phyloP scores from a whole-genome alignment of 2,329 filamentous ascomycete genomes.

The Pestalotiopsis sp. region DNA sequence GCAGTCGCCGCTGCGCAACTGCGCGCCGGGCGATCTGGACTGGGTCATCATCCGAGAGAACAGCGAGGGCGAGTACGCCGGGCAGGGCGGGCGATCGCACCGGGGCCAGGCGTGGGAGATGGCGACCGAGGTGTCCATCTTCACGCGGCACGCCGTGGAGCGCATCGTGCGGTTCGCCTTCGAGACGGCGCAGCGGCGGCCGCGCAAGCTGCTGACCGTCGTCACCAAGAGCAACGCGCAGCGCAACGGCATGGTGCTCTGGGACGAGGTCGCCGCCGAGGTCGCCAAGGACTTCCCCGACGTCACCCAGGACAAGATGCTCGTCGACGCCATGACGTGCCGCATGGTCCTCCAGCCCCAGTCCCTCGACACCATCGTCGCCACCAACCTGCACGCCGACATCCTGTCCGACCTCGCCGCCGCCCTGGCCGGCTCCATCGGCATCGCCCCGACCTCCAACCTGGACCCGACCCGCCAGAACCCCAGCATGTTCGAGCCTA shows the following conservation, averaged over 20 bases:
- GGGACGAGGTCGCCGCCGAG: slow-evolving; percentile 61
- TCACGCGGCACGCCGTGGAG: slow-evolving; percentile 60
- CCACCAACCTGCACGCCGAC: slow-evolving; percentile 63
- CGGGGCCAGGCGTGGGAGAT: slow-evolving; percentile 57
- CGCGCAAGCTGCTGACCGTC: slow-evolving; percentile 59
- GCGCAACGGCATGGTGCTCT: slow-evolving; percentile 67
- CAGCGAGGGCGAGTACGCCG: slow-evolving; percentile 66
- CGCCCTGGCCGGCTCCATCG: slow-evolving; percentile 68
- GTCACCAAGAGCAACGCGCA: slow-evolving; percentile 68
- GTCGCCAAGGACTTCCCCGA: slow-evolving; percentile 59
- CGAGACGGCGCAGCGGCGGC: slow-evolving; percentile 56
- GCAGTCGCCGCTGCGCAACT: slow-evolving; percentile 53
- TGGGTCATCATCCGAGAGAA: slow-evolving; percentile 70
- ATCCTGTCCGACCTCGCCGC: slow-evolving; percentile 70
- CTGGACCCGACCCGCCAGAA: slow-evolving; percentile 59
- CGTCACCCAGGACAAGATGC: slow-evolving; percentile 63
- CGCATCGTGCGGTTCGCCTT: slow-evolving; percentile 65
- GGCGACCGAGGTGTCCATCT: slow-evolving; percentile 63
- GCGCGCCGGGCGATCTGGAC: slow-evolving; percentile 55
- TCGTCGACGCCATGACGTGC: slow-evolving; percentile 67
- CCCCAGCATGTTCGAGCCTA: slow-evolving; percentile 62
- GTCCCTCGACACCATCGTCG: slow-evolving; percentile 62
- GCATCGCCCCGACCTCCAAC: slow-evolving; percentile 70
- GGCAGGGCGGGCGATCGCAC: slow-evolving; percentile 64
- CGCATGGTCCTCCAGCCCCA: slow-evolving; percentile 63